Percentiles rank a stretch among this genome's conserved stretches.
Conservation (phyloP, 495 filamentous ascomycete genomes). For the Neurospora tetraspora region DNA sequence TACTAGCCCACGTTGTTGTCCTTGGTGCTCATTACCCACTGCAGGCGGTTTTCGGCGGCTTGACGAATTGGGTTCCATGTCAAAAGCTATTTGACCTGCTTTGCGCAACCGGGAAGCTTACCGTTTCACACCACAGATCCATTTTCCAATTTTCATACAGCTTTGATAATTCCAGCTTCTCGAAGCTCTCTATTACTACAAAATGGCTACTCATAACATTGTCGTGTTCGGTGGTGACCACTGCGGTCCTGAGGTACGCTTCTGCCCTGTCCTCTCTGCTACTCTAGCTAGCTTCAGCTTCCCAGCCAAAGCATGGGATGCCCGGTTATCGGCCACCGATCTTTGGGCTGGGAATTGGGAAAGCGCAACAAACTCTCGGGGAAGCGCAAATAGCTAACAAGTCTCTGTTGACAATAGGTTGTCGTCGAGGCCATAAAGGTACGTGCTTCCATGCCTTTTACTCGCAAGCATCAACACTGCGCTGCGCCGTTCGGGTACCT, state of each 20-base stretch:
- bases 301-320: not conserved
- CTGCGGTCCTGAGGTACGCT: conserved; percentile 81
- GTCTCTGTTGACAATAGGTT: conserved; percentile 23
- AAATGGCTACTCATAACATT: conserved; percentile 46
- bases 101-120: not conserved
- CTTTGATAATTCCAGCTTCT: not conserved
- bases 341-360: not conserved
- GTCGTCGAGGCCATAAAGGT: conserved; percentile 78
- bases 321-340: not conserved
- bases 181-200: not conserved
- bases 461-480: not conserved
- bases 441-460: conserved; percentile 10
- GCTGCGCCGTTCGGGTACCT: not conserved
- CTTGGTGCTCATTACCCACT: not conserved
- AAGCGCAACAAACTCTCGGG: not conserved
- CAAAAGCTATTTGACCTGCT: not conserved
- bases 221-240: conserved; percentile 82
- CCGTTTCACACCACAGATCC: not conserved
- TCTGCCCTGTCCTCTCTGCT: not conserved
- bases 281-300: not conserved
- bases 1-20: not conserved
- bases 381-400: not conserved
- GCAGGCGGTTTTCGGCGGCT: not conserved
- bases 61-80: too few species aligned
- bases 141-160: not conserved